Evolutionary conservation across 164 flowering plant genomes (phyloP), one percentile per base, ranked within the genome.

Genomic region (Sedum album): DNA sequence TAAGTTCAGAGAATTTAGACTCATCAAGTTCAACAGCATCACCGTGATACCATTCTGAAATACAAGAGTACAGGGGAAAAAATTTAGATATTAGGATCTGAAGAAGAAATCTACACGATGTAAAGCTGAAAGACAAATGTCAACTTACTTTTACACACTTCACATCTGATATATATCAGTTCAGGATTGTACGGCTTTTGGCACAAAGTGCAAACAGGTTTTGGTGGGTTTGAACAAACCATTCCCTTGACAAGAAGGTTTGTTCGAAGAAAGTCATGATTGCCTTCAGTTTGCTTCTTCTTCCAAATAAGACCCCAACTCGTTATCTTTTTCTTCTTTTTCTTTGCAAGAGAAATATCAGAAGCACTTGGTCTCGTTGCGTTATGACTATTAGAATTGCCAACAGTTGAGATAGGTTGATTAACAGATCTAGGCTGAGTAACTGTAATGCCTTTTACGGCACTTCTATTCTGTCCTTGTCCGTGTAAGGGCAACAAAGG

Each of bases 41-140:
- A 66, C 94, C 95, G 78, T 95, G 99, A 75, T 70, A 88, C 99
- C 99, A 95, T 51, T 78, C 99, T 95, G 88, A 79, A 80, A 53
- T 74, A 38, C 8, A 79, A n/a, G n/a, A n/a, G n/a, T 42, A 76
- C 26, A 71, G 72, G 57, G 46, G 65, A 55, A 3, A 69, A 48
- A 6, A 8, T 46, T 33, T n/a, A 18, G 55, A 46, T 9, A 60
- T 9, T 31, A 65, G 2, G 5, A 48, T 31, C 51, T 15, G 23
- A 67, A 31, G 33, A 57, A 26, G 13, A 20, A n/a, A n/a, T n/a
- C 14, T 10, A 39, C 46, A 10, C 33, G 17, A 26, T 31, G 70
- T 48, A 28, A 20, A 51, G 57, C 66, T 25, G 38, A 9, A 31
- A 38, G 15, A 51, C 8, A 13, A 7, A 36, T 1, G 20, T 67